Conservation (phyloP, 495 filamentous ascomycete species). For the Podospora conica region DNA sequence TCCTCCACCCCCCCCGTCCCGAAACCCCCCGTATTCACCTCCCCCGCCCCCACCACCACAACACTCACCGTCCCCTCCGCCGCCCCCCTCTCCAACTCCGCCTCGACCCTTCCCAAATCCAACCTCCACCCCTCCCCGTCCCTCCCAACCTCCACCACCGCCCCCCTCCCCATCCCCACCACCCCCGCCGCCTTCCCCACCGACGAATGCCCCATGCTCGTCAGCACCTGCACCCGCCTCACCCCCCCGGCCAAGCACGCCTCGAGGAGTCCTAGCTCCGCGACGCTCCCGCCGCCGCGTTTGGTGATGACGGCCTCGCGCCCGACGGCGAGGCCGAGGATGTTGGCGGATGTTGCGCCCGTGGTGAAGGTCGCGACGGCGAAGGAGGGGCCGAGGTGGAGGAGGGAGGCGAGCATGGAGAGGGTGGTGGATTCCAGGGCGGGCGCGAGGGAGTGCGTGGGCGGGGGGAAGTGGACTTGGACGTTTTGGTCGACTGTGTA, state of each 20-base stretch:
- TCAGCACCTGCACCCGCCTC: slow-evolving; percentile 65
- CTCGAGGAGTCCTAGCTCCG: slow-evolving; percentile 60
- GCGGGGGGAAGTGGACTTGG: slow-evolving; percentile 67
- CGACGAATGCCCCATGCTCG: slow-evolving; percentile 76
- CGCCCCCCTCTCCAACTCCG: slow-evolving; percentile 41
- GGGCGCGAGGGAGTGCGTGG: slow-evolving; percentile 62
- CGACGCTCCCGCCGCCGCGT: slow-evolving; percentile 46
- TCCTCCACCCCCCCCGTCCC: slow-evolving; percentile 53
- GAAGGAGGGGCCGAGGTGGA: slow-evolving; percentile 59
- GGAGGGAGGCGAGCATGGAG: slow-evolving; percentile 59
- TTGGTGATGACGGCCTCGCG: slow-evolving; percentile 57
- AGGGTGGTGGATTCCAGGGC: slow-evolving; percentile 69
- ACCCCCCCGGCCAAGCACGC: slow-evolving; percentile 59
- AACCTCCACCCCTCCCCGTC: slow-evolving; percentile 55
- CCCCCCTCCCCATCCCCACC: slow-evolving; percentile 68
- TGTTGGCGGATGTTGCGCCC: slow-evolving; percentile 80
- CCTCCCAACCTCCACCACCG: slow-evolving; percentile 54
- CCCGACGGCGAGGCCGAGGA: slow-evolving; percentile 72
- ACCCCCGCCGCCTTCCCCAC: slow-evolving; percentile 76
- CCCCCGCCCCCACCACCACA: slow-evolving; percentile 71
- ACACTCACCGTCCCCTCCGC: slow-evolving; percentile 58
- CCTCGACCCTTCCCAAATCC: slow-evolving; percentile 53
- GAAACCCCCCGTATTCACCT: slow-evolving; percentile 88
- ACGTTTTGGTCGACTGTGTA: slow-evolving; percentile 86
- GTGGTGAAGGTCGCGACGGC: too few species aligned